Conservation (phyloP, 495 filamentous ascomycete species). For the Opeltia flavorubescens region DNA sequence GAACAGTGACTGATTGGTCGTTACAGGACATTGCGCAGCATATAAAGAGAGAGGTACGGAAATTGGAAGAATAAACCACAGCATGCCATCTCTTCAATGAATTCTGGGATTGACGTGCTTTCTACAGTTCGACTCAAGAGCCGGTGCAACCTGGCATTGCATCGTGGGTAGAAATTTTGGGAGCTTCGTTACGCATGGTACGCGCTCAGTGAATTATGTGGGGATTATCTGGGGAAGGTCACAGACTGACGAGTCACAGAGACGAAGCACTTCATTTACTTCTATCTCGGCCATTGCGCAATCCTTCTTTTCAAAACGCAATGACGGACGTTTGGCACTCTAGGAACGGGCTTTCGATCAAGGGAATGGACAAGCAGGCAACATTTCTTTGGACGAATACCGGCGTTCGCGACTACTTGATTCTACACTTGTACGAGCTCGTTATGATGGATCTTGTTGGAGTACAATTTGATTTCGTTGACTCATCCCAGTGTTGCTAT, state of each 20-base stretch:
- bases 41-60: conserved; percentile 83
- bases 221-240: neutral
- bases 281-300: conserved; percentile 96
- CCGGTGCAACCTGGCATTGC: conserved; percentile 95
- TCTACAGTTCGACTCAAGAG: conserved; percentile 69
- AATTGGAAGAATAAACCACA: neutral
- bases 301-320: conserved; percentile 99
- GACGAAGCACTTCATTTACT: conserved; percentile 99
- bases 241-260: conserved; percentile 37
- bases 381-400: too few relatives aligned
- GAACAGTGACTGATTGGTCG: neutral
- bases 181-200: conserved; percentile 97
- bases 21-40: conserved; percentile 83
- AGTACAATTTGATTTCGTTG: too few relatives aligned
- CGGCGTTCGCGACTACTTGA: too few relatives aligned
- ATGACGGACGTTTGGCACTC: conserved; percentile 27
- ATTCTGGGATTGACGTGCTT: neutral
- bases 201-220: conserved; percentile 7
- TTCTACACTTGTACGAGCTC: too few relatives aligned
- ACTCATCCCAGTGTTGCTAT: neutral
- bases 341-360: neutral
- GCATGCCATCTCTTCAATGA: conserved; percentile 11
- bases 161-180: conserved; percentile 98
- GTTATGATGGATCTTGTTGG: too few relatives aligned
- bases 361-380: too few relatives aligned